Evolutionary conservation across 208 protist species (phyloP), one percentile per base, ranked within the genome.

Genomic region (Leptomonas pyrrhocoris): DNA sequence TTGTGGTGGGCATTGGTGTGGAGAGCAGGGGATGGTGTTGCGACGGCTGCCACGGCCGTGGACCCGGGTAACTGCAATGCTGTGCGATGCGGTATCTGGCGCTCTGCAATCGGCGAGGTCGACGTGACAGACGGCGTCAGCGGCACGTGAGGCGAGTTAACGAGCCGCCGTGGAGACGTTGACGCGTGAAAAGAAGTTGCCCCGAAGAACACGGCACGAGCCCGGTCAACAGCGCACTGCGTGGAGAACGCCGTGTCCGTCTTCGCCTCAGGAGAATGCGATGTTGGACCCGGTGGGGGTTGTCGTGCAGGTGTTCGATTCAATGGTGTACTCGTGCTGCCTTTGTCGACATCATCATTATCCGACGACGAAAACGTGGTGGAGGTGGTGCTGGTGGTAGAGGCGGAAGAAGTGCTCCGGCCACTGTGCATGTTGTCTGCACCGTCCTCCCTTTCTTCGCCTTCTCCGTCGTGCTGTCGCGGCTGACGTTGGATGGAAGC

Each of bases 141-240:
- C 11, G 76, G 60, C 19, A 84, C 71, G 60, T 90, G 84, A 18
- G 88, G 88, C 9, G 83, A 86, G 21, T 74, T 68, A 0, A 87
- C 73, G 45, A 87, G 76, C 4, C 78, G 85, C 8, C 84, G 80
- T 0, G 78, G 81, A 1, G 85, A 88, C 19, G 85, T 88, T n/a
- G 77, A 85, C 25, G 80, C 83, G 48, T 77, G 82, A 70, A 90
- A 93, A 23, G 88, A 73, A 8, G 63, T 61, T 13, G 77, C 65
- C n/a, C 85, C 88, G 57, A 94, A 91, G 66, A 91, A 94, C 18
- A 88, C 16, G 4, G 81, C 68, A 8, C 85, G 74, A 0, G 88
- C 88, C n/a, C 69, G 77, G 28, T 90, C 88, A 45, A 94, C 63
- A 0, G 83, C 83, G 60, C 88, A 94, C 21, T 62, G 69, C 2